Percentiles rank a stretch among this genome's conserved stretches.
These are phyloP conservation scores for Metschnikowia colocasiae DNA, from an alignment of 805 yeast genomes.

Conservation along the genomic window DNA sequence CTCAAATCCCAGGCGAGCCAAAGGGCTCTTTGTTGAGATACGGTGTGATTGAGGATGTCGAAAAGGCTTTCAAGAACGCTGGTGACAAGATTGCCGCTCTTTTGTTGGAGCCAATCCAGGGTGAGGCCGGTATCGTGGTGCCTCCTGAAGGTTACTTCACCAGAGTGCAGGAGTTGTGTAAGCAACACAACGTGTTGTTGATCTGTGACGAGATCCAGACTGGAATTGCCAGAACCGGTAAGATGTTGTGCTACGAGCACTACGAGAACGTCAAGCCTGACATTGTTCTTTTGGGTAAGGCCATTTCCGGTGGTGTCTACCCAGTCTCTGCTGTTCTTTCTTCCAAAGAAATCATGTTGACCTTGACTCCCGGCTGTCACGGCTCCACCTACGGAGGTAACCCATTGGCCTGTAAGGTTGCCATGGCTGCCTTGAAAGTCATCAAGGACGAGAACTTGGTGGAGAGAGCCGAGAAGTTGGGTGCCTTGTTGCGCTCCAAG, in stretches of 20 bases:
- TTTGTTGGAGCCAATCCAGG: slow-evolving; percentile 92
- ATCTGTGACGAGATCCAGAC: slow-evolving; percentile 98
- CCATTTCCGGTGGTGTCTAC: slow-evolving; percentile 89
- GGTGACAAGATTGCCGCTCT: slow-evolving; percentile 91
- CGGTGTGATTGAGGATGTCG: slow-evolving; percentile 83
- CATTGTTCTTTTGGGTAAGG: slow-evolving; percentile 86
- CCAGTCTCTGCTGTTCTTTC: slow-evolving; percentile 92
- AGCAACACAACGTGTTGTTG: slow-evolving; percentile 77
- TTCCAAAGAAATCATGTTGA: slow-evolving; percentile 83
- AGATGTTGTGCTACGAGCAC: slow-evolving; percentile 88
- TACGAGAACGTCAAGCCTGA: slow-evolving; percentile 78
- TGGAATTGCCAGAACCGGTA: slow-evolving; percentile 96
- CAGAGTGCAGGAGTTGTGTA: slow-evolving; percentile 69
- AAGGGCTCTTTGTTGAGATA: slow-evolving; percentile 63
- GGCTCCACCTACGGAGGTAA: slow-evolving; percentile 98
- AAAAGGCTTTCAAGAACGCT: slow-evolving; percentile 71
- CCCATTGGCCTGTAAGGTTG: slow-evolving; percentile 89
- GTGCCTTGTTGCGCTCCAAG: slow-evolving; percentile 62
- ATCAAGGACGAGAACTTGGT: slow-evolving; percentile 83
- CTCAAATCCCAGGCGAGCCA: slow-evolving; percentile 72
- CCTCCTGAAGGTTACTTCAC: slow-evolving; percentile 81
- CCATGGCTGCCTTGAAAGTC: slow-evolving; percentile 89
- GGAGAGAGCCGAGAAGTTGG: slow-evolving; percentile 70
- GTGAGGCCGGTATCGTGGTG: slow-evolving; percentile 97
- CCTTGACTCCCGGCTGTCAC: slow-evolving; percentile 91